These are phyloP conservation scores for Calocybe indica DNA, from an alignment of 768 basidiomycete genomes.

Conservation along the genomic window DNA sequence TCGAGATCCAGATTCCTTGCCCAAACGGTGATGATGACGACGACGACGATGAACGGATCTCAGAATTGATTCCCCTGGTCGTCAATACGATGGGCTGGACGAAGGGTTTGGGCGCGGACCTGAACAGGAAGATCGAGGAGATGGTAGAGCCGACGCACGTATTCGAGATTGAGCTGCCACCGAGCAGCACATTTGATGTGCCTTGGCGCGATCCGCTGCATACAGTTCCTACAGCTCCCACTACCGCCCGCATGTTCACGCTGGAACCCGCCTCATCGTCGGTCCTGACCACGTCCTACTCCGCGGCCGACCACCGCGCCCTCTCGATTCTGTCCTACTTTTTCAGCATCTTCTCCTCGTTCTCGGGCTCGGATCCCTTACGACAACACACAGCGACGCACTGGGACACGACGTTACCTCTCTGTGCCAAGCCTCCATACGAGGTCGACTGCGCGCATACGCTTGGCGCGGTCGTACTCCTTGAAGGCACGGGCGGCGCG, in stretches of 20 bases:
- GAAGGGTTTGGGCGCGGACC: constrained; percentile 86
- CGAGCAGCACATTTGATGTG: not conserved
- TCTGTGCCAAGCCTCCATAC: constrained; percentile 68
- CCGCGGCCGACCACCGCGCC: constrained; percentile 66
- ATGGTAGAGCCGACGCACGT: constrained; percentile 54
- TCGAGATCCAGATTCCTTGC: constrained; percentile 56
- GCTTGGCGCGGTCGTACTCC: constrained; percentile 52
- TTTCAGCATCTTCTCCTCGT: constrained; percentile 38
- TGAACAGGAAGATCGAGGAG: constrained; percentile 65
- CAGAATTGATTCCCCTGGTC: constrained; percentile 69
- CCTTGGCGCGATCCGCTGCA: constrained; percentile 16
- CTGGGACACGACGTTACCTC: constrained; percentile 68
- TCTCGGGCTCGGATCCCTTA: constrained; percentile 14
- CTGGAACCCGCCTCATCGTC: constrained; percentile 42
- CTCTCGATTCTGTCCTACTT: constrained; percentile 76
- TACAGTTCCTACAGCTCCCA: not conserved
- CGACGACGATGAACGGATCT: constrained; percentile 29
- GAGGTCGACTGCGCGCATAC: constrained; percentile 54
- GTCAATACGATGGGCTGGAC: constrained; percentile 98
- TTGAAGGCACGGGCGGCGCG: constrained; percentile 72
- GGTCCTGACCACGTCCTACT: constrained; percentile 34
- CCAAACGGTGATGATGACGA: constrained; percentile 16
- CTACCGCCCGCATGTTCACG: constrained; percentile 23
- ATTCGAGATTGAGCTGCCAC: constrained; percentile 40
- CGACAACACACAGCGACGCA: constrained; percentile 29